Percentiles rank a stretch among this genome's conserved stretches.
Evolutionary conservation across 495 filamentous ascomycete species (phyloP).

Genomic region (Penicillium flavigenum): DNA sequence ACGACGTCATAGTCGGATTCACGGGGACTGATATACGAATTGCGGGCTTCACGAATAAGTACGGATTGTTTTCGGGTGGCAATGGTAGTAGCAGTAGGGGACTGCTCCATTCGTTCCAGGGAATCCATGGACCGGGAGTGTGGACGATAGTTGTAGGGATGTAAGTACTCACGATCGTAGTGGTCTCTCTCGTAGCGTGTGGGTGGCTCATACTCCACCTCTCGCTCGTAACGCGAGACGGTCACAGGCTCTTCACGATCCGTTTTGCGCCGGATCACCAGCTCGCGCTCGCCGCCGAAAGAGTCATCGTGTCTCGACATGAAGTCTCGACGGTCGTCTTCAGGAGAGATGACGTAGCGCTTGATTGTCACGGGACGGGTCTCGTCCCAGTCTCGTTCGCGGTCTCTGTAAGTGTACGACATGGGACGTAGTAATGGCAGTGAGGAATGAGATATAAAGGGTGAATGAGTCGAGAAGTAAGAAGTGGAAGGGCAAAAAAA

Average conservation of each 20-base stretch:
- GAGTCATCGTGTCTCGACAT: slow-evolving; percentile 40
- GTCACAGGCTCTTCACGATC: slow-evolving; percentile 45
- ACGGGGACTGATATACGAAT: slow-evolving; percentile 61
- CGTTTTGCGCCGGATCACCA: slow-evolving; percentile 51
- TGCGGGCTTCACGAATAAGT: slow-evolving; percentile 72
- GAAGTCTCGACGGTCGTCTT: slow-evolving; percentile 47
- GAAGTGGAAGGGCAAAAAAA: slow-evolving; percentile 8
- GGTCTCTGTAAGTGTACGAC: slow-evolving; percentile 48
- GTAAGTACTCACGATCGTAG: slow-evolving; percentile 52
- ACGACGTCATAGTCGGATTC: slow-evolving; percentile 69
- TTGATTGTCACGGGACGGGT: slow-evolving; percentile 46
- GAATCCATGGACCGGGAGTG: slow-evolving; percentile 69
- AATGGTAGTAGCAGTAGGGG: slow-evolving; percentile 54
- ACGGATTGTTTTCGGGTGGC: slow-evolving; percentile 74
- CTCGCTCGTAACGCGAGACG: slow-evolving; percentile 45
- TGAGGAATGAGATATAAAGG: slow-evolving; percentile 7
- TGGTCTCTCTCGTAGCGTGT: slow-evolving; percentile 54
- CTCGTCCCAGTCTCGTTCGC: slow-evolving; percentile 48
- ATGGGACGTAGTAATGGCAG: slow-evolving; percentile 27
- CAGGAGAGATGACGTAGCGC: slow-evolving; percentile 50
- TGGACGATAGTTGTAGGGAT: slow-evolving; percentile 54
- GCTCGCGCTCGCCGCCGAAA: slow-evolving; percentile 40
- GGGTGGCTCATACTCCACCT: slow-evolving; percentile 42
- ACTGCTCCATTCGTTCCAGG: slow-evolving; percentile 52
- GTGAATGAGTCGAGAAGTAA: slow-evolving; percentile 7